These are phyloP conservation scores for Colletotrichum gloeosporioides DNA, from an alignment of 2,329 filamentous ascomycete species.

Conservation along the genomic window DNA sequence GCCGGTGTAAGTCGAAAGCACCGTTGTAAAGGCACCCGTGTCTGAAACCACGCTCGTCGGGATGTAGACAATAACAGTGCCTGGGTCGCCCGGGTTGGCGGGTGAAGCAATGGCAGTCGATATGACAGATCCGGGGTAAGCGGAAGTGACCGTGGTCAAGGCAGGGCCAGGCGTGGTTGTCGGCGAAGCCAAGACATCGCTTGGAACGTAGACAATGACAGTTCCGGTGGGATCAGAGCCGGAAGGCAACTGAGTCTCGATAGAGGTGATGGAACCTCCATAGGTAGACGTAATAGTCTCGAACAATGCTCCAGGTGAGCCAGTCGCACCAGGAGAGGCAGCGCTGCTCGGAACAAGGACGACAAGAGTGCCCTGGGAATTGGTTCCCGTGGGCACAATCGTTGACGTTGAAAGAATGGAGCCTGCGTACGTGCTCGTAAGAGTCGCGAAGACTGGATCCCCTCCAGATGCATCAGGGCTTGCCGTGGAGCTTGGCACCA, in stretches of 20 bases:
- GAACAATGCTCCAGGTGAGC: neutral
- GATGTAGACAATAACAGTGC: constrained; percentile 2
- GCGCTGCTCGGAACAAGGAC: constrained; percentile 4
- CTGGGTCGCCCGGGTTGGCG: constrained; percentile 10
- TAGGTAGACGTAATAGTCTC: constrained; percentile 7
- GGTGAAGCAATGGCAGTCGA: constrained; percentile 11
- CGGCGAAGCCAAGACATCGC: neutral
- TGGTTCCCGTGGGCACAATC: neutral
- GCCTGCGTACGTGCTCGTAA: constrained; percentile 2
- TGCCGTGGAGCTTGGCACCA: constrained; percentile 3
- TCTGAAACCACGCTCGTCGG: neutral
- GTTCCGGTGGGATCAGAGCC: constrained; percentile 1
- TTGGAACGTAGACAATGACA: constrained; percentile 3
- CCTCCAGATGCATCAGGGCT: neutral
- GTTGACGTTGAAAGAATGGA: neutral
- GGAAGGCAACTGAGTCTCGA: constrained; percentile 2
- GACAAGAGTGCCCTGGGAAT: neutral
- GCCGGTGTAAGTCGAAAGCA: constrained; percentile 9
- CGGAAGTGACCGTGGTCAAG: constrained; percentile 2
- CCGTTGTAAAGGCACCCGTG: neutral
- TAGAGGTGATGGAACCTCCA: neutral
- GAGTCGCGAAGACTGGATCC: neutral
- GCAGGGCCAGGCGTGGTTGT: neutral
- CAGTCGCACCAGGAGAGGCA: neutral
- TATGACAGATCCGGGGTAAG: neutral